Base-by-base conservation (phyloP, 257 asterid species). In the Solanum rostratum region DNA sequence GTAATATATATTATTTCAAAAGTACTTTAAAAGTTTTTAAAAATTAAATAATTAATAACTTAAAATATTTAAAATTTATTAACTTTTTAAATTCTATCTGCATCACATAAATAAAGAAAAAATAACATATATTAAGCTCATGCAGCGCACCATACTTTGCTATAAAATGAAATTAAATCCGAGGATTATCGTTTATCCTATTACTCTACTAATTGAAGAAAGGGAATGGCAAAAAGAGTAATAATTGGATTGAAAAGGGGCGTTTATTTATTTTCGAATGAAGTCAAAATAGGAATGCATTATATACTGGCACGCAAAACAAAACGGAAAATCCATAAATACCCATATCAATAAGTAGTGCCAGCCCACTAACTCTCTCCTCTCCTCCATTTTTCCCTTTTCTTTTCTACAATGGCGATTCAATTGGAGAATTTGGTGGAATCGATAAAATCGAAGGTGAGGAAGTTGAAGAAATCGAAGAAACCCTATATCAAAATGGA, bases 401-500 rank as follows among this genome's bases (percentile, higher is more conserved):
- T 41, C 4, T 10, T 11, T 43, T 27, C 16, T 11, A 10, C 18
- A 76, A 76, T 76, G 82, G 82, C 82, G 18, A 49, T 76, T 14
- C 82, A 76, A 49, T 74, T 95, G 91, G 99, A 91, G 91, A 91
- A 86, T 84, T 62, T 94, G 90, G 92, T 95, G 83, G 86, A 90
- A 63, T 90, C 95, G 59, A 94, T 95, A 50, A 94, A 91, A 85
- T 94, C 97, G 24, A 95, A 91, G 95, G 98, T 95, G 10, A 89
- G 91, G 85, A 86, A 85, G 29, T n/a, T 91, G 92, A 93, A 91
- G 93, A 94, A 91, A 82, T 84, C 92, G 86, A 93, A 94, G 93
- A 95, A 94, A 85, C 95, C 99, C 22, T 95, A 95, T 89, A 29
- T 92, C 0, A 95, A 93, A 87, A 95, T 95, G 95, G 97, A 94